Percentiles rank a stretch among this genome's conserved stretches.
These are phyloP conservation scores for Terana coerulea DNA, from an alignment of 768 basidiomycete genomes.

Conservation along the genomic window DNA sequence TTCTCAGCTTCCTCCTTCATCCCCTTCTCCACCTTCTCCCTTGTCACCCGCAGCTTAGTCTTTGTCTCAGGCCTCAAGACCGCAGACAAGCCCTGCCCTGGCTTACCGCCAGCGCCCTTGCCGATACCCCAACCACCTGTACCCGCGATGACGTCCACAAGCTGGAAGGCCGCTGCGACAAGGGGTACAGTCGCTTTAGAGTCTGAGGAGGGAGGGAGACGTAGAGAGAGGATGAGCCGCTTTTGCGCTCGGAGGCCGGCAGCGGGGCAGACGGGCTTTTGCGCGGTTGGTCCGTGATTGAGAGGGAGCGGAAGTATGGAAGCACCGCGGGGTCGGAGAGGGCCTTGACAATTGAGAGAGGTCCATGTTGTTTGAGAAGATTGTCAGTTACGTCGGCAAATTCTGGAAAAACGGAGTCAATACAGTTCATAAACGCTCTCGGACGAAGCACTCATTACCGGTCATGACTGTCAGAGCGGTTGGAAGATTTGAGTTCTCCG, in stretches of 20 bases:
- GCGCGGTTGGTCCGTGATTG: conserved; percentile 86
- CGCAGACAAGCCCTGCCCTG: conserved; percentile 15
- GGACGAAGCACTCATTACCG: conserved; percentile 34
- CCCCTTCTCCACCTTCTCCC: conserved; percentile 67
- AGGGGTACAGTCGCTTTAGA: conserved; percentile 52
- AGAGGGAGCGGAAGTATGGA: conserved; percentile 81
- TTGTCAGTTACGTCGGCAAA: conserved; percentile 82
- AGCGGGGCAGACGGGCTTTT: conserved; percentile 56
- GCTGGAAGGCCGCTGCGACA: conserved; percentile 64
- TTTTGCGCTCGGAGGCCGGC: conserved; percentile 54
- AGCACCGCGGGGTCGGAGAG: conserved; percentile 62
- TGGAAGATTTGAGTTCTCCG: conserved; percentile 62
- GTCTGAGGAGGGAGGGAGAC: conserved; percentile 46
- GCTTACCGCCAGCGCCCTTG: conserved; percentile 33
- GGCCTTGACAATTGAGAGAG: conserved; percentile 48
- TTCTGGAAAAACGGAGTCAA: conserved; percentile 55
- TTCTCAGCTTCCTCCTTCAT: conserved; percentile 64
- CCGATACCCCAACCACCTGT: conserved; percentile 20
- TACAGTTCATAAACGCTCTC: conserved; percentile 7
- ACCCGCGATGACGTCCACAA: conserved; percentile 64
- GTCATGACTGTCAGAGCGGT: conserved; percentile 71
- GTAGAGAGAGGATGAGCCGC: conserved; percentile 69
- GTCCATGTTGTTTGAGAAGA: conserved; percentile 57
- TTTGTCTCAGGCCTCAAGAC: conserved; percentile 72
- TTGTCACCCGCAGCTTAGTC: conserved; percentile 65